A percentile compares a stretch with the other conserved stretches of the same genome.
Conservation (phyloP, 2,329 filamentous ascomycete species). For the Fusarium brevicatenulatum region DNA sequence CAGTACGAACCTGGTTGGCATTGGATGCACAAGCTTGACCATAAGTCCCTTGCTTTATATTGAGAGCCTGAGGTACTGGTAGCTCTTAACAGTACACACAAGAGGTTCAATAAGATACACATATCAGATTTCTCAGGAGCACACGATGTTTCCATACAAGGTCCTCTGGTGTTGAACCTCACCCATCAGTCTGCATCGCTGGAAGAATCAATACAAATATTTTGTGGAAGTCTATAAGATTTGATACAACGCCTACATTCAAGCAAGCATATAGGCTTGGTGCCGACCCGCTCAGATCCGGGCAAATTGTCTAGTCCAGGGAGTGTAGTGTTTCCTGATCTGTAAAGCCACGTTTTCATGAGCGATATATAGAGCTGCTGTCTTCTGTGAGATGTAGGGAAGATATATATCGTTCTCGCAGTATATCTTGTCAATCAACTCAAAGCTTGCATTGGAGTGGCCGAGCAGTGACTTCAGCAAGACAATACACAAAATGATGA, state of each 20-base stretch:
- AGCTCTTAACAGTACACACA: too few species aligned
- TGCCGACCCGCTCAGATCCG: rapidly evolving
- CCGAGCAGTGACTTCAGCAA: not conserved
- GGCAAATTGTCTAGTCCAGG: not conserved
- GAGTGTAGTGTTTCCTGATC: not conserved
- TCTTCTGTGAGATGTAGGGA: too few species aligned
- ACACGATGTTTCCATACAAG: not conserved
- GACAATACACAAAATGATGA: not conserved
- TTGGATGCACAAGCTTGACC: not conserved
- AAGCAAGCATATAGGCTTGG: not conserved
- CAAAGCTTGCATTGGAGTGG: not conserved
- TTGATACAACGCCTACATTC: not conserved
- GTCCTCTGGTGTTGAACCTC: not conserved
- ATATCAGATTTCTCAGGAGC: too few species aligned
- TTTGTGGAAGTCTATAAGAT: too few species aligned
- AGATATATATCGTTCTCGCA: too few species aligned
- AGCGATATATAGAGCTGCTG: not conserved
- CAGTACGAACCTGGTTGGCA: not conserved
- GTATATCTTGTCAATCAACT: too few species aligned
- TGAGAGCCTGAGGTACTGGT: too few species aligned
- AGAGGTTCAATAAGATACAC: too few species aligned
- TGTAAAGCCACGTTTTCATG: not conserved
- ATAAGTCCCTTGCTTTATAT: not conserved
- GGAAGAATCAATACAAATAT: too few species aligned
- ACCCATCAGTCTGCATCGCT: not conserved